Evolutionary conservation across 305 asterid genomes (phyloP), one percentile per base, ranked within the genome.

Genomic region (Fraxinus xanthoxyloides): DNA sequence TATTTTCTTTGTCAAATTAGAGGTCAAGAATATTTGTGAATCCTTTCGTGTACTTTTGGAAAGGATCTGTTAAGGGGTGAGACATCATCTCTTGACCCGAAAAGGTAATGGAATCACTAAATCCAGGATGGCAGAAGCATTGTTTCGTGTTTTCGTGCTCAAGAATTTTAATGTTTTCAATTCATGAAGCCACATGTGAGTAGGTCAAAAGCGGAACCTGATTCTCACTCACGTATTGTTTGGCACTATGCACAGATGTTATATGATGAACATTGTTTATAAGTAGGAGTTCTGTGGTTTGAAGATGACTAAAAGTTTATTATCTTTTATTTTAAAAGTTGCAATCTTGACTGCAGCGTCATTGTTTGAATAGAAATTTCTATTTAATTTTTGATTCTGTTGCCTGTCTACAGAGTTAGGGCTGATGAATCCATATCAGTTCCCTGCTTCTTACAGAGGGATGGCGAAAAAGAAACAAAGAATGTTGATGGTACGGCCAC

Each of bases 401-500:
- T 77, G 79, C 82, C 83, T 78, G 77, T 85, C 72, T 84, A 81
- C 87, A 95, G 99, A 88, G 81, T 26, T 61, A 7, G 77, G n/a
- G 75, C 88, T 90, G 91, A 36, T 82, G 7, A 72, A 75, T 59
- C 80, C 87, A 15, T 91, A 89, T 81, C 91, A 94, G 77, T 24
- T 54, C 46, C 80, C 88, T 12, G 85, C 76, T 61, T 6, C 43
- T 84, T 1, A 17, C 72, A 51, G 31, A 76, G 87, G 79, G 80
- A 84, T 72, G 79, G 61, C 19, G 19, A 85, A 35, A 78, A 84
- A 40, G 9, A 80, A 36, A 32, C 54, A 43, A 56, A 74, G 78
- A 63, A 86, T 88, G 82, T 67, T 94, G 87, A 88, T 94, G 92
- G 59, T 92, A 77, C 91, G 97, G 70, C 97, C 99, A 12, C 5